Conservation (phyloP, 2,329 filamentous ascomycete species). For the Beauveria medogensis region DNA sequence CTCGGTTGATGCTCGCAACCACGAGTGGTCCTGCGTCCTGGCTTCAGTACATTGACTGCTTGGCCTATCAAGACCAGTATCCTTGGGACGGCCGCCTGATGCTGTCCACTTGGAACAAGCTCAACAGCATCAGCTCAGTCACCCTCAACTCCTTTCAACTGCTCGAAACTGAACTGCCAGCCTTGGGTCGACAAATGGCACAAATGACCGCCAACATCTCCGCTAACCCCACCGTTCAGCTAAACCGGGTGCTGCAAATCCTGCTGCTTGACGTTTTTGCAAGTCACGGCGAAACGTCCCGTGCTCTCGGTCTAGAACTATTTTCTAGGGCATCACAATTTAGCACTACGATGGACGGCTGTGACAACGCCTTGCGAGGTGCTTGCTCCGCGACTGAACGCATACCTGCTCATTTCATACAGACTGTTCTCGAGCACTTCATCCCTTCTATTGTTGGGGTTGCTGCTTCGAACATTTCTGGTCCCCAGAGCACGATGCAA, state of each 20-base stretch:
- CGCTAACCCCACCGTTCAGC: constrained; percentile 38
- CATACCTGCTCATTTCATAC: neutral
- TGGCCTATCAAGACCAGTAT: constrained; percentile 32
- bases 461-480: constrained; percentile 19
- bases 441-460: constrained; percentile 38
- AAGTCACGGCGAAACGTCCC: constrained; percentile 29
- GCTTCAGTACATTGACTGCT: constrained; percentile 40
- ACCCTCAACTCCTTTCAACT: constrained; percentile 53
- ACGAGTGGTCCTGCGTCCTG: constrained; percentile 28
- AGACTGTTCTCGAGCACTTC: constrained; percentile 33
- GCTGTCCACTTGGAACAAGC: constrained; percentile 44
- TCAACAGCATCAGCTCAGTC: constrained; percentile 43
- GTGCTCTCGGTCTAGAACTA: constrained; percentile 20
- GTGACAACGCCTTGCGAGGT: constrained; percentile 11
- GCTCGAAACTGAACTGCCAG: constrained; percentile 56
- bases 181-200: constrained; percentile 48
- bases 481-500: constrained; percentile 20
- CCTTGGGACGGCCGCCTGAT: constrained; percentile 33
- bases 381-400: neutral
- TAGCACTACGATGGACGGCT: constrained; percentile 5
- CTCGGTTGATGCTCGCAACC: constrained; percentile 25
- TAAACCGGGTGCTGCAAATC: constrained; percentile 40
- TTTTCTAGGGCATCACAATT: constrained; percentile 17
- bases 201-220: constrained; percentile 40
- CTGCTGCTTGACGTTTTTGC: constrained; percentile 35